These are phyloP conservation scores for Apium graveolens DNA, from an alignment of 129 eudicot species.

Conservation along the genomic window DNA sequence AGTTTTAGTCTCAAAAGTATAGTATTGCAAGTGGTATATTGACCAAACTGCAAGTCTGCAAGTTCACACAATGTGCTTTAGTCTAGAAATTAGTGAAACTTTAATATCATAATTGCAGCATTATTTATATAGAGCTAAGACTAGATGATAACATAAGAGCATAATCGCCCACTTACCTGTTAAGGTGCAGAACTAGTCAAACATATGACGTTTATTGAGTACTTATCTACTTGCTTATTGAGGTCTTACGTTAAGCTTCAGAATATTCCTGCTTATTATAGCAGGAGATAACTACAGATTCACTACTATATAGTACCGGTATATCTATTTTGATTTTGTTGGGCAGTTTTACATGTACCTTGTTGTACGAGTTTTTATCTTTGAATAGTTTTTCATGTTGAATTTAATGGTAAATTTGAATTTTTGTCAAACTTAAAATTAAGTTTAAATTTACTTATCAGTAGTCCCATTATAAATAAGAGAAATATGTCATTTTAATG, in stretches of 20 bases:
- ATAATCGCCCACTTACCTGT: background rate
- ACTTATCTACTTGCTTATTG: background rate
- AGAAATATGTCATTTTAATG: background rate
- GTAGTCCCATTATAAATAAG: background rate
- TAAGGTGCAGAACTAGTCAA: background rate
- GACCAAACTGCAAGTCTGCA: too few species aligned
- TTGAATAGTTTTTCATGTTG: background rate
- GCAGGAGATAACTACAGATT: background rate
- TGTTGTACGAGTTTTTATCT: background rate
- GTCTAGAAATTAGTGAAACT: background rate
- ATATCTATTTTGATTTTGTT: background rate
- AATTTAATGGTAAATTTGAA: background rate
- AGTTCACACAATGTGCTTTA: too few species aligned
- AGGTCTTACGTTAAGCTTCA: background rate
- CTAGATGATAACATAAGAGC: background rate
- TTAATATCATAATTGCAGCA: background rate
- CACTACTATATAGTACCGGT: background rate
- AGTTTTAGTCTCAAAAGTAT: too few species aligned
- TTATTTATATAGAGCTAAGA: background rate
- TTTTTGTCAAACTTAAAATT: background rate
- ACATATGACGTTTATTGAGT: background rate
- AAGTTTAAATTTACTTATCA: background rate
- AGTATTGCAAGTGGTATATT: too few species aligned
- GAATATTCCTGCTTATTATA: background rate
- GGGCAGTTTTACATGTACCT: background rate